Percentiles rank a stretch among this genome's conserved stretches.
Evolutionary conservation across 495 filamentous ascomycete species (phyloP).

Genomic region (Xylaria nigripes): DNA sequence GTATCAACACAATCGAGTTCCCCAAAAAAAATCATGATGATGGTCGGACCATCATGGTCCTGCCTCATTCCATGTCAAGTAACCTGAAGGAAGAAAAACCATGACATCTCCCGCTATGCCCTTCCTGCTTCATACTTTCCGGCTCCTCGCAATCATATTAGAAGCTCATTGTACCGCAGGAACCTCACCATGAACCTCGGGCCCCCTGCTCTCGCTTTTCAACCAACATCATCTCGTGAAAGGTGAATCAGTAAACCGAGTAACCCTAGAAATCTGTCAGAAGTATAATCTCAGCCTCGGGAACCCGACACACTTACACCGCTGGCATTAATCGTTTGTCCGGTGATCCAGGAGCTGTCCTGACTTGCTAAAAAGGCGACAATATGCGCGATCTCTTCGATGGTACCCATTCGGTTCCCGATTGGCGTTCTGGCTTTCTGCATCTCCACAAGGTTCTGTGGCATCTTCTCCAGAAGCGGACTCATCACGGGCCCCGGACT

Average conservation of each 20-base stretch:
- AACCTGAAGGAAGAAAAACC: no score
- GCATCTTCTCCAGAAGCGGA: constrained; percentile 49
- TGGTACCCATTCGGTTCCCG: constrained; percentile 47
- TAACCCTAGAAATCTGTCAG: constrained; percentile 2
- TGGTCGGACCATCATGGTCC: no score
- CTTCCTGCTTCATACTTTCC: no score
- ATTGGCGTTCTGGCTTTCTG: constrained; percentile 43
- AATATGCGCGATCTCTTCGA: constrained; percentile 52
- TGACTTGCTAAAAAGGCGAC: constrained; percentile 45
- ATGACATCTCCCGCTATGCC: no score
- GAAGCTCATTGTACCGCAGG: background rate
- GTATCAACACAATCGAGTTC: no score
- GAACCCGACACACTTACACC: constrained; percentile 29
- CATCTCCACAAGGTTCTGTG: constrained; percentile 45
- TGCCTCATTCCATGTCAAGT: no score
- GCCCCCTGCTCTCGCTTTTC: background rate
- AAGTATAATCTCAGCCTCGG: background rate
- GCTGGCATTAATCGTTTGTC: constrained; percentile 52
- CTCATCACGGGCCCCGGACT: constrained; percentile 57
- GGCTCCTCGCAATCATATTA: no score
- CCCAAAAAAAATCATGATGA: no score
- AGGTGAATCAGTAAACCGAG: background rate
- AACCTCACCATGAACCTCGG: background rate
- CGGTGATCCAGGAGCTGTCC: constrained; percentile 51
- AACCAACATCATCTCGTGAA: background rate